Evolutionary conservation across 208 protist genomes (phyloP).

Genomic region (Trypanosoma lewisi): DNA sequence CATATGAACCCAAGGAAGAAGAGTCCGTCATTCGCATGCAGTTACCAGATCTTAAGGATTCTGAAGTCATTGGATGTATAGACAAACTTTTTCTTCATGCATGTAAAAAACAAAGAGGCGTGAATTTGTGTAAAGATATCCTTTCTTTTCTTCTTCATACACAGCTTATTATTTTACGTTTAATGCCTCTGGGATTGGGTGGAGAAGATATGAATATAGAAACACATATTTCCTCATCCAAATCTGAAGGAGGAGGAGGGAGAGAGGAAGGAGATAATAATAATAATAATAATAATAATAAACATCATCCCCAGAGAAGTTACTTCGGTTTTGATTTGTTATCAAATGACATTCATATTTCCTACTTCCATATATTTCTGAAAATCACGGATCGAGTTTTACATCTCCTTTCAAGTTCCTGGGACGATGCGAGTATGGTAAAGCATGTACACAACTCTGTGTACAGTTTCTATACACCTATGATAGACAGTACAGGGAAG

Average conservation of each 20-base stretch:
- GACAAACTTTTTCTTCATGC: conserved; percentile 54
- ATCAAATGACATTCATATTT: neutral
- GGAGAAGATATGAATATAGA: conserved; percentile 16
- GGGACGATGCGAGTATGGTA: conserved; percentile 4
- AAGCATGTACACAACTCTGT: conserved; percentile 14
- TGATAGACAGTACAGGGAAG: conserved; percentile 6
- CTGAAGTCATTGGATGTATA: conserved; percentile 56
- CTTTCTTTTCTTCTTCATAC: conserved; percentile 45
- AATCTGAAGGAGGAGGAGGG: too few relatives aligned
- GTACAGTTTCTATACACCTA: conserved; percentile 16
- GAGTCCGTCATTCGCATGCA: conserved; percentile 26
- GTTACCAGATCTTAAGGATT: conserved; percentile 53
- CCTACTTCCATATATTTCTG: conserved; percentile 17
- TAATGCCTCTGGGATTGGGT: conserved; percentile 2
- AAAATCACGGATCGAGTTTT: conserved; percentile 18
- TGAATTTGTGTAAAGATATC: conserved; percentile 42
- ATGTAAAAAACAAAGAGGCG: conserved; percentile 48
- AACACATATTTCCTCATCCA: conserved; percentile 12
- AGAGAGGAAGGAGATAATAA: neutral
- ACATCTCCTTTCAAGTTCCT: conserved; percentile 15
- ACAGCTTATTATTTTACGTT: conserved; percentile 26
- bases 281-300: neutral
- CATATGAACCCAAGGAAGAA: conserved; percentile 15
- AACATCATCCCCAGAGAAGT: neutral
- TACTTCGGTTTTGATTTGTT: neutral